phyloP scores from a whole-genome alignment of 345 rosid genomes.

The Combretum micranthum region DNA sequence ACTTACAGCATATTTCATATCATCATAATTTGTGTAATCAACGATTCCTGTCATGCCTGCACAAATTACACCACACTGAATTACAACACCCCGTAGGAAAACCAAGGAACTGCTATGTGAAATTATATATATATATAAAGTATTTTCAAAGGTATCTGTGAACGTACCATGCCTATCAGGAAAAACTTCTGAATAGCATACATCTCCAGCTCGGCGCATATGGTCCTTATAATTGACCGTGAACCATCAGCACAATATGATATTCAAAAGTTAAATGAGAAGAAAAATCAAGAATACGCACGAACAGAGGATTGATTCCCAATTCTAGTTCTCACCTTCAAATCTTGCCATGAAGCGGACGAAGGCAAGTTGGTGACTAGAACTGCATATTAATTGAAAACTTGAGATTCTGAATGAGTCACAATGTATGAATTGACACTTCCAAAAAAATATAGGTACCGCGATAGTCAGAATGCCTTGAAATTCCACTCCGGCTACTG shows the following conservation, averaged over 20 bases:
- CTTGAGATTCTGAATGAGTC: constrained; percentile 1
- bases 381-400: constrained; percentile 36
- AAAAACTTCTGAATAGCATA: constrained; percentile 88
- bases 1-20: constrained; percentile 95
- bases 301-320: background rate
- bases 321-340: constrained; percentile 51
- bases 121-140: background rate
- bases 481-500: constrained; percentile 59
- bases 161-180: constrained; percentile 74
- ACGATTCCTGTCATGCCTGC: constrained; percentile 89
- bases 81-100: background rate
- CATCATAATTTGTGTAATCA: constrained; percentile 82
- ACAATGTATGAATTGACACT: background rate
- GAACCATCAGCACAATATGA: background rate
- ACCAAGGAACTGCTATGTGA: background rate
- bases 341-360: constrained; percentile 99
- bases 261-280: background rate
- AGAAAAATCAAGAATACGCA: no score
- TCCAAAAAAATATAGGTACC: constrained; percentile 36
- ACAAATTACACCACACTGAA: background rate
- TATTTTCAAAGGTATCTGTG: no score
- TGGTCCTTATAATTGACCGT: constrained; percentile 54
- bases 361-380: constrained; percentile 80
- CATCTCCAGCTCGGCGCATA: constrained; percentile 99
- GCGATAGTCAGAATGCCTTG: constrained; percentile 84